A percentile compares a stretch with the other conserved stretches of the same genome.
Evolutionary conservation across 163 green algal genomes (phyloP).

Genomic region (Prototheca wickerhamii): DNA sequence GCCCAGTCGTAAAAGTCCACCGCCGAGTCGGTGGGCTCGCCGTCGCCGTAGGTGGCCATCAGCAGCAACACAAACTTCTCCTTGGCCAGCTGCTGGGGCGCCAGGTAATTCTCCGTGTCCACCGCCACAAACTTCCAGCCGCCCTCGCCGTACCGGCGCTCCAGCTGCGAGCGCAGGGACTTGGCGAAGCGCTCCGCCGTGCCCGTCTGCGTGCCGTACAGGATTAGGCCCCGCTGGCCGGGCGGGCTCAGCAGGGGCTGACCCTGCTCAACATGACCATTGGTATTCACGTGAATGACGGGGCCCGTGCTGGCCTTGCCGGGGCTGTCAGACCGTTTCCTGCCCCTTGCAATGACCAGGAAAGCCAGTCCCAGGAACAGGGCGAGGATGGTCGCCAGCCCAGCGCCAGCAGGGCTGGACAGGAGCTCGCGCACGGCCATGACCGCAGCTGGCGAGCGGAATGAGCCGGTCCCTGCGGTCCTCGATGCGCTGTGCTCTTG

Average conservation of each 20-base stretch:
- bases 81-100: slow-evolving; percentile 29
- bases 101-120: slow-evolving; percentile 66
- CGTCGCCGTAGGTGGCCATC: slow-evolving; percentile 93
- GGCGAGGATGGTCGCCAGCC: no score
- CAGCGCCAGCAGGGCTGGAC: no score
- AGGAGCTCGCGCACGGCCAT: no score
- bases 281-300: background rate
- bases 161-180: slow-evolving; percentile 63
- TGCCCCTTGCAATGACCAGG: background rate
- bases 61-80: slow-evolving; percentile 75
- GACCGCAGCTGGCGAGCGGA: no score
- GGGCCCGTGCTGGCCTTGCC: background rate
- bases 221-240: slow-evolving; percentile 22
- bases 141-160: slow-evolving; percentile 38
- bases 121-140: slow-evolving; percentile 28
- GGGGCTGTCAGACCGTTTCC: background rate
- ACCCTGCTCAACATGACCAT: background rate
- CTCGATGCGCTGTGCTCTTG: no score
- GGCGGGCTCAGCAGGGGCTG: background rate
- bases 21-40: slow-evolving; percentile 91
- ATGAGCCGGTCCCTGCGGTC: no score
- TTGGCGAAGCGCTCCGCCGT: slow-evolving; percentile 93
- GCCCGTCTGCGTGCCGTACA: slow-evolving; percentile 85
- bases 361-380: background rate
- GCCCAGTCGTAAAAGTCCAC: slow-evolving; percentile 83